Percentiles rank a stretch among this genome's conserved stretches.
These are phyloP conservation scores for Clavispora vitiphila DNA, from an alignment of 805 yeast species.

Conservation along the genomic window DNA sequence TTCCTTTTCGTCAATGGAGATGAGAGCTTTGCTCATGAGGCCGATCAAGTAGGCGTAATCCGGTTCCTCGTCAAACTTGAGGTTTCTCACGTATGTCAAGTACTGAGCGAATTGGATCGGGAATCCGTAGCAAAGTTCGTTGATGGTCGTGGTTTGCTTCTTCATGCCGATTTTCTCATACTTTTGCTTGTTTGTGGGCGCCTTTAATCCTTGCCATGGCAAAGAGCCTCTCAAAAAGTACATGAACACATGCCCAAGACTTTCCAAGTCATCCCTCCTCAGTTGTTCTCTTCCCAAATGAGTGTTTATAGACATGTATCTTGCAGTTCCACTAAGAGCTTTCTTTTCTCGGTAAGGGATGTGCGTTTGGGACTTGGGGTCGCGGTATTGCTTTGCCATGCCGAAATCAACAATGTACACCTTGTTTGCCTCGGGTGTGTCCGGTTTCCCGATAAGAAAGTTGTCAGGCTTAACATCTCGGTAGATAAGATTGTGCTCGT, in stretches of 20 bases:
- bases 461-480: constrained; percentile 98
- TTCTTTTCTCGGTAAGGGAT: constrained; percentile 96
- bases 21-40: constrained; percentile 72
- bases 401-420: constrained; percentile 95
- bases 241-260: constrained; percentile 93
- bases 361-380: constrained; percentile 91
- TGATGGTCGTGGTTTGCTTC: constrained; percentile 83
- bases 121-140: constrained; percentile 79
- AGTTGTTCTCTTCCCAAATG: constrained; percentile 96
- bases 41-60: constrained; percentile 84
- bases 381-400: constrained; percentile 97
- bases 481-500: constrained; percentile 85
- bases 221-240: constrained; percentile 90
- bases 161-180: constrained; percentile 97
- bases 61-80: constrained; percentile 91
- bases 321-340: constrained; percentile 95
- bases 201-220: constrained; percentile 99
- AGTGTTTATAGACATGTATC: constrained; percentile 97
- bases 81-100: constrained; percentile 78
- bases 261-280: constrained; percentile 94
- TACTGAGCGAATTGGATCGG: constrained; percentile 94
- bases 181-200: constrained; percentile 96
- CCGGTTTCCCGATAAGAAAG: constrained; percentile 88
- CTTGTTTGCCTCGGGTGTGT: constrained; percentile 73
- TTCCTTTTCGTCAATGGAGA: constrained; percentile 60